These are phyloP conservation scores for Fusarium irregulare DNA, from an alignment of 2,329 filamentous ascomycete species.

Conservation along the genomic window DNA sequence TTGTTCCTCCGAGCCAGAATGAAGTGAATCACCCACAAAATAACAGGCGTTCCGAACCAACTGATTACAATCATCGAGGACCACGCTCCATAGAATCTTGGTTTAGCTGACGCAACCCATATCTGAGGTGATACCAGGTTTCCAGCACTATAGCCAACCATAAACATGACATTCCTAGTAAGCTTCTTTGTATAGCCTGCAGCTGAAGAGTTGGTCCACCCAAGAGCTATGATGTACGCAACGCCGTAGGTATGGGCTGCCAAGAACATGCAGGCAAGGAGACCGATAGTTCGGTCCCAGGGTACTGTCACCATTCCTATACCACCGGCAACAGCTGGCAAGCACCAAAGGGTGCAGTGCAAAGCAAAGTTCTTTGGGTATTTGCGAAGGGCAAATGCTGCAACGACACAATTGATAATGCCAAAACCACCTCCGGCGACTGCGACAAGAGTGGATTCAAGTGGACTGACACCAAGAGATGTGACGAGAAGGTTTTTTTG, in stretches of 20 bases:
- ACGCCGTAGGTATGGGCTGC: conserved; percentile 51
- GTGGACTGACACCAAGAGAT: conserved; percentile 50
- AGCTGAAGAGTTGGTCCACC: conserved; percentile 21
- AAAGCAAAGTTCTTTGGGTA: conserved; percentile 50
- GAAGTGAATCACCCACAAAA: conserved; percentile 49
- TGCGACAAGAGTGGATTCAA: conserved; percentile 55
- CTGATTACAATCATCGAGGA: conserved; percentile 45
- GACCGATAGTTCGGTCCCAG: conserved; percentile 42
- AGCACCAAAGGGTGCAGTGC: conserved; percentile 46
- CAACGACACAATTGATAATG: conserved; percentile 48
- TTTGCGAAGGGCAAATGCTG: conserved; percentile 45
- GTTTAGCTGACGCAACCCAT: conserved; percentile 46
- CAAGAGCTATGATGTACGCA: conserved; percentile 18
- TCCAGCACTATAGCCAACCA: conserved; percentile 51
- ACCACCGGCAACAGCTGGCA: conserved; percentile 43
- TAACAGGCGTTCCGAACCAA: conserved; percentile 51
- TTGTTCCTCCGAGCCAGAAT: conserved; percentile 50
- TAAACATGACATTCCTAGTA: conserved; percentile 55
- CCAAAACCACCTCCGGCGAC: conserved; percentile 53
- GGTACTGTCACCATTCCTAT: conserved; percentile 46
- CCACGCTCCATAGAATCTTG: conserved; percentile 46
- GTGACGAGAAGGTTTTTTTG: conserved; percentile 54
- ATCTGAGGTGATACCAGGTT: conserved; percentile 54
- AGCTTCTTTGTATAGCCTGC: conserved; percentile 52
- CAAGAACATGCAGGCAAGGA: conserved; percentile 46